These are phyloP conservation scores for Ceriops zippeliana DNA, from an alignment of 345 rosid genomes.

Conservation along the genomic window DNA sequence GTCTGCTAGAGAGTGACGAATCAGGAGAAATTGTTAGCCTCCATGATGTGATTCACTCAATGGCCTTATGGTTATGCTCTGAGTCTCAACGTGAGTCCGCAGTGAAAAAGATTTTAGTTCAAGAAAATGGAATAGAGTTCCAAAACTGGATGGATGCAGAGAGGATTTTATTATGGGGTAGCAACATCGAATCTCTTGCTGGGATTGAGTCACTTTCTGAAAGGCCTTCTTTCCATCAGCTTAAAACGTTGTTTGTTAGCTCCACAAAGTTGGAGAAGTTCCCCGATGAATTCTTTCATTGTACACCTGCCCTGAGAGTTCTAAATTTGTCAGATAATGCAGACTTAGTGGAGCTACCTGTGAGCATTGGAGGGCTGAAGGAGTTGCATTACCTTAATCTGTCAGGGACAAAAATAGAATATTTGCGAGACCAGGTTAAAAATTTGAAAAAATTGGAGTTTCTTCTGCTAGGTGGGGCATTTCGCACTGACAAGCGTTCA, in stretches of 20 bases:
- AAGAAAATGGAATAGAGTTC: background rate
- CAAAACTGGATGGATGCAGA: conserved; percentile 1
- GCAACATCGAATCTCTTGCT: background rate
- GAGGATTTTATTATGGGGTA: background rate
- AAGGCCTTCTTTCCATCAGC: background rate
- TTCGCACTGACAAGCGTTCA: too few species aligned
- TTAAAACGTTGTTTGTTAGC: background rate
- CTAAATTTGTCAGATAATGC: background rate
- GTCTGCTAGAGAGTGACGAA: conserved; percentile 10
- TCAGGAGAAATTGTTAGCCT: conserved; percentile 3
- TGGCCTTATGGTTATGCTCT: conserved; percentile 22
- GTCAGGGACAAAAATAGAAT: background rate
- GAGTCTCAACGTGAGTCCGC: background rate
- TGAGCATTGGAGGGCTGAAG: background rate
- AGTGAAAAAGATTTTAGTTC: background rate
- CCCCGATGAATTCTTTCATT: background rate
- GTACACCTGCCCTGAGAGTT: background rate
- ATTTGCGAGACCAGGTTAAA: background rate
- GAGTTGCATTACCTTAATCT: conserved; percentile 2
- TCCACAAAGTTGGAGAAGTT: background rate
- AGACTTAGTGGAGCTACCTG: background rate
- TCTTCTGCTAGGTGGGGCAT: background rate
- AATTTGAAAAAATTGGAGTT: background rate
- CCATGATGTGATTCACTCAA: conserved; percentile 22
- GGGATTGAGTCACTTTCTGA: background rate